phyloP scores from a whole-genome alignment of 768 basidiomycete species.

The Mycena polygramma region DNA sequence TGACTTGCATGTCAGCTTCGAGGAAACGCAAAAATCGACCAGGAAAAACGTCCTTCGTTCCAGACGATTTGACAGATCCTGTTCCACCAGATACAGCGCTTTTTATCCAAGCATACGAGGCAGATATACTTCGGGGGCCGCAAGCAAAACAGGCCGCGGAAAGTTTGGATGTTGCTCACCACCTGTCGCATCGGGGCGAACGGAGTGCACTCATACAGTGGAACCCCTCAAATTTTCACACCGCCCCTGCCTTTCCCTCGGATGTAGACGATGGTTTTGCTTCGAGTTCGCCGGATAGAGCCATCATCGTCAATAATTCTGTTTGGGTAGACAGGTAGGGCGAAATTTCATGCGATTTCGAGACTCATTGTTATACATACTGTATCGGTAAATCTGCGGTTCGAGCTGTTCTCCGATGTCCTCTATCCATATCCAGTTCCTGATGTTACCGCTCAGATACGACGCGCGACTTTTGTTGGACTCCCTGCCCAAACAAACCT shows the following conservation, averaged over 20 bases:
- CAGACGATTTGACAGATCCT: conserved; percentile 11
- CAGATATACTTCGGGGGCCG: conserved; percentile 73
- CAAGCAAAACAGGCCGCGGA: conserved; percentile 52
- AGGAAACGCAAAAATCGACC: conserved; percentile 35
- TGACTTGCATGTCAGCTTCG: conserved; percentile 12
- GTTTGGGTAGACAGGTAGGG: conserved; percentile 90
- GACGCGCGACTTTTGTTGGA: conserved; percentile 85
- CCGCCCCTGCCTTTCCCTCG: conserved; percentile 20
- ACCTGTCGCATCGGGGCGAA: conserved; percentile 9
- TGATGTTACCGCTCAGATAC: conserved; percentile 66
- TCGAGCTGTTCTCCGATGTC: conserved; percentile 44
- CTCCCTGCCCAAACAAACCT: conserved; percentile 48
- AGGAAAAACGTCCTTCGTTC: not conserved
- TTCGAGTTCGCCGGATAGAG: conserved; percentile 19
- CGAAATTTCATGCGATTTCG: conserved; percentile 44
- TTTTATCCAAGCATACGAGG: conserved; percentile 82
- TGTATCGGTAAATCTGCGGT: conserved; percentile 19
- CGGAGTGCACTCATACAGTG: conserved; percentile 41
- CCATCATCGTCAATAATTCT: conserved; percentile 3
- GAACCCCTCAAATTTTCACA: conserved; percentile 34
- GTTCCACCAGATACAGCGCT: conserved; percentile 49
- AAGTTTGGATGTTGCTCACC: conserved; percentile 37
- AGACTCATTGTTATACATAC: not conserved
- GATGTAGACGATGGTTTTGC: conserved; percentile 42
- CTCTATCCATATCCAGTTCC: conserved; percentile 28